Evolutionary conservation across 768 basidiomycete genomes (phyloP), one percentile per base, ranked within the genome.

Genomic region (Naganishia randhawae): DNA sequence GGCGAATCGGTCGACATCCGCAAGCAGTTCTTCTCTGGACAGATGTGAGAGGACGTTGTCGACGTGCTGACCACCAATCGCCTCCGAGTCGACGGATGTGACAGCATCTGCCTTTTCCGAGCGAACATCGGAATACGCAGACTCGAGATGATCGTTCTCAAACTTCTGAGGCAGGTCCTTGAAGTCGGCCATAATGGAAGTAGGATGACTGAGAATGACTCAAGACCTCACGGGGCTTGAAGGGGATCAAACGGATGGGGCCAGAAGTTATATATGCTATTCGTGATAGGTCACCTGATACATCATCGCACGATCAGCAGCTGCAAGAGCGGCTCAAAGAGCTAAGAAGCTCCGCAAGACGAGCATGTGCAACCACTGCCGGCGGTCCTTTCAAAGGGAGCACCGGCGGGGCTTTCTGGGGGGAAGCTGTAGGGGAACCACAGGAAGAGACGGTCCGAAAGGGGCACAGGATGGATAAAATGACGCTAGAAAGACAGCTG

Each of bases 1-100:
- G 33, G 69, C 72, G 53, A 76, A 77, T 17, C 51, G 53, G 48
- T 76, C 74, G 35, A 73, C 75, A 42, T 71, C 64, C 7, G 53
- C 37, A 57, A 63, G 66, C 1, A 76, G 53, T 42, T 68, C 64
- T 27, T 72, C 62, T 42, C 35, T 54, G 27, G 32, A 13, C 54
- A 61, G 29, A 31, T 52, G 50, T 2, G 50, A 29, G 33, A 67
- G 55, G n/a, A 52, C 50, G 32, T 67, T 67, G 7, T 48, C 29
- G 52, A 66, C 22, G 45, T 66, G 65, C 19, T 4, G 14, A 25
- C 61, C 61, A 31, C 32, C 51, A 19, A 22, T 3, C 16, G 33
- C 33, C 13, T 55, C 54, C n/a, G 33, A 22, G 22, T 55, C 54
- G 14, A 33, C 54, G 33, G 37, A 17, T 7, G n/a, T 32, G n/a